phyloP scores from a whole-genome alignment of 2,329 filamentous ascomycete genomes.

The Fusarium napiforme region DNA sequence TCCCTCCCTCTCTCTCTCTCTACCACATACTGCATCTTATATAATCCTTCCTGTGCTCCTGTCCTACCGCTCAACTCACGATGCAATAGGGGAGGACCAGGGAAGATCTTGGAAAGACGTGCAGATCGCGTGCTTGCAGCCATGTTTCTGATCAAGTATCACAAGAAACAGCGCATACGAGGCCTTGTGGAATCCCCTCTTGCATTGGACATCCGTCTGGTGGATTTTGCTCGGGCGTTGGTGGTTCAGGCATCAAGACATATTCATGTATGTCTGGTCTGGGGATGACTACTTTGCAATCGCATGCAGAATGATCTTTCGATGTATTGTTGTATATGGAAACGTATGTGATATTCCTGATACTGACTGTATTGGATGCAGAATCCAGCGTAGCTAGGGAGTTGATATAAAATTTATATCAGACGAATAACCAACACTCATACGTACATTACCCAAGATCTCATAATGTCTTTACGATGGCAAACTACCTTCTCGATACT shows the following conservation, averaged over 20 bases:
- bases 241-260: slow-evolving; percentile 42
- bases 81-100: neutral
- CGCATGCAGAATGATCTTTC: neutral
- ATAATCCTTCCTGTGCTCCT: slow-evolving; percentile 2
- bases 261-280: slow-evolving; percentile 3
- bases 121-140: slow-evolving; percentile 48
- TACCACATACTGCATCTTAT: neutral
- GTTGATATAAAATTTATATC: neutral
- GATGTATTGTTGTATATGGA: slow-evolving; percentile 4
- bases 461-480: neutral
- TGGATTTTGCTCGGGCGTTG: slow-evolving; percentile 8
- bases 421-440: neutral
- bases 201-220: neutral
- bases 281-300: slow-evolving; percentile 20
- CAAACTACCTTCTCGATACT: neutral
- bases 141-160: slow-evolving; percentile 46
- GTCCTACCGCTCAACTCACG: slow-evolving; percentile 1
- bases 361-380: neutral
- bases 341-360: neutral
- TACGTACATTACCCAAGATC: neutral
- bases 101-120: slow-evolving; percentile 42
- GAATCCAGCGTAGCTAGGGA: neutral
- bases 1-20: neutral
- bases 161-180: slow-evolving; percentile 43
- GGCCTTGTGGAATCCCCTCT: slow-evolving; percentile 18